phyloP scores from a whole-genome alignment of 495 filamentous ascomycete species.

The Annulohypoxylon nitens region DNA sequence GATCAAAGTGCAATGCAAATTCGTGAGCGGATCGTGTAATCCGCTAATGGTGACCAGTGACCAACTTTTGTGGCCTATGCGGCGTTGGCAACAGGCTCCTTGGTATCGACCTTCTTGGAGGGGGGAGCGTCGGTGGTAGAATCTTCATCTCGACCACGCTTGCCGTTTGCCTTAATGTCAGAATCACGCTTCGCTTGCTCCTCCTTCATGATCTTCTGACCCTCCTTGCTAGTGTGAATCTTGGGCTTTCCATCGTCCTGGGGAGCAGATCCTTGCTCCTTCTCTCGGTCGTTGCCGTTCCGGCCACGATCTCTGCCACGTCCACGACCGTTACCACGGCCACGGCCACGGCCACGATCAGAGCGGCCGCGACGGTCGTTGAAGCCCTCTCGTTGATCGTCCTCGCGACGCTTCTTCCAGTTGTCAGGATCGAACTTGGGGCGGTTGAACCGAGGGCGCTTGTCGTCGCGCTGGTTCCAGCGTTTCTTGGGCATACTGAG shows the following conservation, averaged over 20 bases:
- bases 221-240: constrained; percentile 53
- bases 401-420: constrained; percentile 75
- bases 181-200: constrained; percentile 25
- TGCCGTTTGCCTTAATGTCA: constrained; percentile 50
- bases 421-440: constrained; percentile 66
- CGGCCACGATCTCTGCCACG: constrained; percentile 56
- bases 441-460: constrained; percentile 66
- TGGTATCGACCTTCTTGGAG: constrained; percentile 66
- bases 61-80: constrained; percentile 24
- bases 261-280: constrained; percentile 48
- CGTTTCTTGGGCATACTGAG: no score
- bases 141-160: constrained; percentile 61
- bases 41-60: background rate
- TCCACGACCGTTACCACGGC: constrained; percentile 53
- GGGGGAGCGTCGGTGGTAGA: constrained; percentile 50
- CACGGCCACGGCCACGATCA: constrained; percentile 42
- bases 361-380: constrained; percentile 52
- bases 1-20: background rate
- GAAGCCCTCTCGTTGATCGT: constrained; percentile 75
- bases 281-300: constrained; percentile 51
- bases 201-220: constrained; percentile 46
- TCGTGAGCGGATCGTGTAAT: background rate
- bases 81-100: constrained; percentile 47
- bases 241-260: constrained; percentile 48
- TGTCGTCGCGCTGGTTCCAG: constrained; percentile 51